Base-by-base conservation (phyloP, 495 filamentous ascomycete species). In the Aspergillus nidulans region DNA sequence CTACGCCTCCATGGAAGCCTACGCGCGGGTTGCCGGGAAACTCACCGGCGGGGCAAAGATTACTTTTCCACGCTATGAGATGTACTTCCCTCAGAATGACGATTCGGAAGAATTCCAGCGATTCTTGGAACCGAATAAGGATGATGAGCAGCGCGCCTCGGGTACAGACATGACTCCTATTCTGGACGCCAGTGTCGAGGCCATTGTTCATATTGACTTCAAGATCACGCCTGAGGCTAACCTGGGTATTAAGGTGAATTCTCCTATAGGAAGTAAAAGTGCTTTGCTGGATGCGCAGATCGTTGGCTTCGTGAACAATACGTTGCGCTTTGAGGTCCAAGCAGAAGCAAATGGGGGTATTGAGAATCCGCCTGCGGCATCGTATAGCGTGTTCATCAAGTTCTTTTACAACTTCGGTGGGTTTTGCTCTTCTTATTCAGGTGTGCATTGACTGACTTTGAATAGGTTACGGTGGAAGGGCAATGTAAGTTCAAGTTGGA, bases 61-160 rank as follows among this genome's bases (percentile, higher is more conserved):
- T 21, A 58, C 56, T 10, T 64, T 67, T 38, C 49, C 47, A 6
- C 30, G 43, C 6, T 49, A 49, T 13, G 64, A 67, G 48, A 44
- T 67, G 25, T 67, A 64, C 45, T 64, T 53, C 34, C 64, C 64
- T 6, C 42, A 68, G 18, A 58, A 63, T 18, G 52, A 52, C 36
- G 49, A 59, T 1, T 6, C 41, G 1, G 52, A 34, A 6, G 42
- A 53, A n/a, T 44, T n/a, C 41, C 26, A 36, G n/a, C 24, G 18
- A 41, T 45, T 45, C 25, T n/a, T 21, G 23, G 25, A 32, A 15
- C 40, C 26, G 5, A 34, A 16, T 26, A 7, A 34, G 39, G 9
- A 40, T 16, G 16, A 41, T 19, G 38, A 43, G 4, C 30, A 32
- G 19, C 9, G 34, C 10, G 34, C 24, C 32, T 7, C 8, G 2